phyloP scores from a whole-genome alignment of 345 rosid genomes.

The Cochlearia excelsa region DNA sequence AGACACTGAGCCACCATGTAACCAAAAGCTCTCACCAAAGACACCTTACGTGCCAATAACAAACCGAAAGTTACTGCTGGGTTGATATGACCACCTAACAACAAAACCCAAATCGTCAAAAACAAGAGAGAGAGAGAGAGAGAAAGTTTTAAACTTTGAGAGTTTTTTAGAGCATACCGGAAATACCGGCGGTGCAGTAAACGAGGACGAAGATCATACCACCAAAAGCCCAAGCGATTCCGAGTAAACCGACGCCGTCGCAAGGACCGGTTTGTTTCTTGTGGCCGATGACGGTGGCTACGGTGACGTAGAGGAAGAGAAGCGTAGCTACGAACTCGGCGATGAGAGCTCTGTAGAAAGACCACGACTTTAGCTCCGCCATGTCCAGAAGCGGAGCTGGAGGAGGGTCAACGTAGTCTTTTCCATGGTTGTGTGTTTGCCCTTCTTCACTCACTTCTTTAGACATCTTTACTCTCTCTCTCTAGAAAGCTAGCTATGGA shows the following conservation, averaged over 20 bases:
- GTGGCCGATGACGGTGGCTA: conserved; percentile 86
- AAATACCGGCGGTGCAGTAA: conserved; percentile 78
- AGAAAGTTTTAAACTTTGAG: not conserved
- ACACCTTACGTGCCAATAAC: conserved; percentile 75
- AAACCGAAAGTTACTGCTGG: conserved; percentile 91
- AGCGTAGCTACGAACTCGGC: conserved; percentile 95
- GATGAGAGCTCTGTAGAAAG: conserved; percentile 86
- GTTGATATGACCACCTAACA: conserved; percentile 78
- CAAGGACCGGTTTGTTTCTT: conserved; percentile 59
- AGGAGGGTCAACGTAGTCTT: conserved; percentile 95
- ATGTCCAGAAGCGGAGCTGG: conserved; percentile 76
- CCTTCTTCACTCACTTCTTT: conserved; percentile 86
- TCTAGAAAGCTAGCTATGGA: conserved; percentile 4
- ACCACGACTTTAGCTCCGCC: conserved; percentile 74
- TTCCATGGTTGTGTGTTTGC: conserved; percentile 48
- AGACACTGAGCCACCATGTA: conserved; percentile 80
- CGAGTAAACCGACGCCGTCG: conserved; percentile 80
- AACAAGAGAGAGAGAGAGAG: too few relatives aligned
- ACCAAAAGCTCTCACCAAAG: conserved; percentile 59
- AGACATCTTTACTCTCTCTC: conserved; percentile 42
- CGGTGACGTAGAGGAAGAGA: conserved; percentile 76
- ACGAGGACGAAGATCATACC: conserved; percentile 67
- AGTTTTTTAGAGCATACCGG: conserved; percentile 37
- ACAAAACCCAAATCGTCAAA: not conserved
- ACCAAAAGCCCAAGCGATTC: conserved; percentile 92